Percentiles rank a stretch among this genome's conserved stretches.
Evolutionary conservation across 1,284 basidiomycete species (phyloP).

Genomic region (Ustilago trichophora): DNA sequence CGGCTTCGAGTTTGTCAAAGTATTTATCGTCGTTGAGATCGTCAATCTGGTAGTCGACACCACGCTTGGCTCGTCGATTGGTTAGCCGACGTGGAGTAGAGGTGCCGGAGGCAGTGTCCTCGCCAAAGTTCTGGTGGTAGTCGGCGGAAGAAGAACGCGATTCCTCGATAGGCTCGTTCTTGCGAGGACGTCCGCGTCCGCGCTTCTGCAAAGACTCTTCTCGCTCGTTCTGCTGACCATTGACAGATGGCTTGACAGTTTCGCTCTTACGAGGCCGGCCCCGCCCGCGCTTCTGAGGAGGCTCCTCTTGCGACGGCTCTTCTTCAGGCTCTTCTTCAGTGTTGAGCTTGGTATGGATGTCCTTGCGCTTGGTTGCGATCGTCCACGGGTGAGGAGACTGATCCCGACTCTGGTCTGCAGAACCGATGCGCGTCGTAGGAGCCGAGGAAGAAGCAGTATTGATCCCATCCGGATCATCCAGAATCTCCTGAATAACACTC

Average conservation of each 20-base stretch:
- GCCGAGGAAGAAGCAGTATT: conserved; percentile 26
- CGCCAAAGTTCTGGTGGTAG: conserved; percentile 6
- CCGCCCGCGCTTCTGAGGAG: no score
- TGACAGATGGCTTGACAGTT: no score
- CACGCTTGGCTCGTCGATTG: conserved; percentile 27
- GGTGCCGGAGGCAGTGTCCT: conserved; percentile 19
- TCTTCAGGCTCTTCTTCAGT: no score
- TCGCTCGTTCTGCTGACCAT: no score
- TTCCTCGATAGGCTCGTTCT: conserved; percentile 3
- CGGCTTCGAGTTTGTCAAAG: conserved; percentile 43
- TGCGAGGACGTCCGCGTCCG: conserved; percentile 12
- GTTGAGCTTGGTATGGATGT: conserved; percentile 10
- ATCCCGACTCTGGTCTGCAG: conserved; percentile 27
- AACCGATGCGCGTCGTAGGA: conserved; percentile 20
- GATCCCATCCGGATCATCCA: conserved; percentile 45
- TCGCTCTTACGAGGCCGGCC: no score
- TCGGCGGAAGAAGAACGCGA: conserved; percentile 26
- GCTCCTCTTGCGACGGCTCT: not conserved
- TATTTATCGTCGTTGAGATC: conserved; percentile 47
- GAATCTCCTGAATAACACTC: conserved; percentile 46
- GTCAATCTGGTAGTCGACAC: conserved; percentile 43
- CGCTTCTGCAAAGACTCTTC: no score
- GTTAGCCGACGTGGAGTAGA: conserved; percentile 32
- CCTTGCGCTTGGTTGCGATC: conserved; percentile 12
- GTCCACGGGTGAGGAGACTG: conserved; percentile 35